Conservation (phyloP, 345 rosid genomes). For the Gossypium raimondii region DNA sequence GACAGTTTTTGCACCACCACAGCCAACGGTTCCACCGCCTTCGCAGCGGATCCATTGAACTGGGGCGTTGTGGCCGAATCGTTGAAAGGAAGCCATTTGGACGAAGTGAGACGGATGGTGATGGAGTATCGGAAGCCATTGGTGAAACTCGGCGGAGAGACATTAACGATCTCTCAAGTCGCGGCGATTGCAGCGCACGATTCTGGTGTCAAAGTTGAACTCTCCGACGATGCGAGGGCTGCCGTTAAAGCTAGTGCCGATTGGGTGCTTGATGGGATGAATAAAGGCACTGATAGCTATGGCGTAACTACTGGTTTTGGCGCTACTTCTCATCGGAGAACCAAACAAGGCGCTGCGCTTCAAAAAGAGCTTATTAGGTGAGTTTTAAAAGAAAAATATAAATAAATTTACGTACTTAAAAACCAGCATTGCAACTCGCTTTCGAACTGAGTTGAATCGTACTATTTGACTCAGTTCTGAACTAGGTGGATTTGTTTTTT, state of each 20-base stretch:
- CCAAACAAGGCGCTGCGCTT: constrained; percentile 68
- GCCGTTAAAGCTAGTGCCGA: constrained; percentile 71
- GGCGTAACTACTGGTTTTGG: constrained; percentile 83
- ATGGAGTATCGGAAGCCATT: constrained; percentile 52
- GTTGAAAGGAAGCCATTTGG: constrained; percentile 71
- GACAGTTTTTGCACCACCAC: constrained; percentile 21
- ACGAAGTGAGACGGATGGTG: constrained; percentile 79
- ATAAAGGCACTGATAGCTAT: constrained; percentile 66
- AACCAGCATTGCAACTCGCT: neutral
- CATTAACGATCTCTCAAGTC: constrained; percentile 71
- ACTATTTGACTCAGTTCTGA: neutral
- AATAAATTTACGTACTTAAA: neutral
- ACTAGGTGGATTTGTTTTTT: neutral
- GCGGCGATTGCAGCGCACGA: constrained; percentile 39
- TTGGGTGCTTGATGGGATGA: constrained; percentile 78
- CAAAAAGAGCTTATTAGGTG: constrained; percentile 77
- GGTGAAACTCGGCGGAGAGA: constrained; percentile 75
- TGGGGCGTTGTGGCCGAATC: constrained; percentile 70
- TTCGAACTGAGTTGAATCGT: neutral
- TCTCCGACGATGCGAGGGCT: constrained; percentile 52
- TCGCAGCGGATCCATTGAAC: constrained; percentile 51
- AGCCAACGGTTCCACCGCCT: neutral
- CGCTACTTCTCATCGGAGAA: constrained; percentile 68
- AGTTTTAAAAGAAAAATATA: neutral
- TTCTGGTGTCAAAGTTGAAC: constrained; percentile 39